Base-by-base conservation (phyloP, 2,329 filamentous ascomycete species). In the Sordariomycetes sp. region DNA sequence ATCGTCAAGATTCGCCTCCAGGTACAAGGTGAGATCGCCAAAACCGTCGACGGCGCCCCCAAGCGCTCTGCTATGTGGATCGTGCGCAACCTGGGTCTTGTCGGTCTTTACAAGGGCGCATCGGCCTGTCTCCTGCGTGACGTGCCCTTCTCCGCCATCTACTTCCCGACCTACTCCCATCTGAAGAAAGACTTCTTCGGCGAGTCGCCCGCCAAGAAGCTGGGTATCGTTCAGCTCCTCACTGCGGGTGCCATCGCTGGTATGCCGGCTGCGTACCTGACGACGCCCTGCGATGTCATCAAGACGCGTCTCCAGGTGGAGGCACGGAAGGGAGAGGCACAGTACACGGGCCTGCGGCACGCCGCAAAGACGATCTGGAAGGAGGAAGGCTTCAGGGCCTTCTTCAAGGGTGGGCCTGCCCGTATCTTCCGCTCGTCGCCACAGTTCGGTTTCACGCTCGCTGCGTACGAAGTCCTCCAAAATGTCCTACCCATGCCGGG, bases 1-100 rank as follows among this genome's bases (percentile, higher is more conserved):
- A 98, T 98, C 53, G 92, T 98, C 68, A 98, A 98, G 71, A 98
- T 98, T 55, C 84, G 92, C 45, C 78, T 98, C 34, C 92, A 98
- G 61, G 84, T 98, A 17, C 92, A 98, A 66, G 92, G 92, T 39
- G 92, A 98, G 62, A 79, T 95, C 27, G 82, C 86, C 44, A 96
- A 95, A 67, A 83, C 71, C 31, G 78, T 86, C 18, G 83, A 92
- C 43, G 82, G 80, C 38, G 75, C 82, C 12, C 86, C 85, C 34
- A 88, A 83, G 60, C 83, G 92, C 46, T 94, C 88, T 9, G 92
- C 92, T 38, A 84, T 96, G 68, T 98, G 92, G 92, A 96, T 98
- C 47, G 83, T 96, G 41, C 81, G 81, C 56, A 95, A 98, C 62
- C 69, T 98, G 42, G 92, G 92, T 70, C 75, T 98, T 32, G 70